Conservation (phyloP, 2,329 filamentous ascomycete genomes). For the Blumeria hordei region DNA sequence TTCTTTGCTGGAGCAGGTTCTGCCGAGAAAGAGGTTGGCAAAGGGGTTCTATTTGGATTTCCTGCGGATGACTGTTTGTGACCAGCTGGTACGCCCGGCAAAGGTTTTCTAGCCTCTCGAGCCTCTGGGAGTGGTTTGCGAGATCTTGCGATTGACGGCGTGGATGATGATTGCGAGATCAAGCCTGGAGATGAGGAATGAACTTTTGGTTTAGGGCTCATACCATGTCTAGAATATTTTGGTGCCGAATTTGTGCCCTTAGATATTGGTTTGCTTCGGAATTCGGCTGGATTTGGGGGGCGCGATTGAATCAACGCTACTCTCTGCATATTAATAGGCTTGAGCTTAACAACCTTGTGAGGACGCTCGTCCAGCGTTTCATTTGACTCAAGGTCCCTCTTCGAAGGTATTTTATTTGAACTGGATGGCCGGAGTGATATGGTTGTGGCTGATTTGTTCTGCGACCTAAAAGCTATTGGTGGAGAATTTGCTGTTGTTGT, state of each 20-base stretch:
- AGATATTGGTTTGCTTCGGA: slow-evolving; percentile 4
- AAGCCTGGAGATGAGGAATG: not conserved
- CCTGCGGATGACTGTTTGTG: not conserved
- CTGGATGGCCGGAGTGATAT: slow-evolving; percentile 1
- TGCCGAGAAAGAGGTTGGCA: not conserved
- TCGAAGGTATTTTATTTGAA: slow-evolving; percentile 7
- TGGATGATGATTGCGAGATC: not conserved
- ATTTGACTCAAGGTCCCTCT: slow-evolving; percentile 1
- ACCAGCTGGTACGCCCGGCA: slow-evolving; percentile 2
- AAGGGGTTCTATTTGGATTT: slow-evolving; percentile 5
- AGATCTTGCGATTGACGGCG: slow-evolving; percentile 1
- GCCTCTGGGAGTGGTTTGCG: slow-evolving; percentile 8
- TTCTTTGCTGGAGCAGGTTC: slow-evolving; percentile 2
- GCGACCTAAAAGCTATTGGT: not conserved
- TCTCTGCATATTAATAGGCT: slow-evolving; percentile 3
- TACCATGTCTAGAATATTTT: slow-evolving; percentile 4
- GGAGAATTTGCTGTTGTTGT: not conserved
- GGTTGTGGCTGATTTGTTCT: not conserved
- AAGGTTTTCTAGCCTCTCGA: slow-evolving; percentile 4
- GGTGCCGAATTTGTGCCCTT: slow-evolving; percentile 4
- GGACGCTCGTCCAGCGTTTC: slow-evolving; percentile 7
- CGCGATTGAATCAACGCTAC: slow-evolving; percentile 6
- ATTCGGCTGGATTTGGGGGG: slow-evolving; percentile 6
- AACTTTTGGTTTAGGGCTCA: not conserved
- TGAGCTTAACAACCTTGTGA: slow-evolving; percentile 7